These are phyloP conservation scores for Colletotrichum sp. DNA, from an alignment of 2,329 filamentous ascomycete genomes.

Conservation along the genomic window DNA sequence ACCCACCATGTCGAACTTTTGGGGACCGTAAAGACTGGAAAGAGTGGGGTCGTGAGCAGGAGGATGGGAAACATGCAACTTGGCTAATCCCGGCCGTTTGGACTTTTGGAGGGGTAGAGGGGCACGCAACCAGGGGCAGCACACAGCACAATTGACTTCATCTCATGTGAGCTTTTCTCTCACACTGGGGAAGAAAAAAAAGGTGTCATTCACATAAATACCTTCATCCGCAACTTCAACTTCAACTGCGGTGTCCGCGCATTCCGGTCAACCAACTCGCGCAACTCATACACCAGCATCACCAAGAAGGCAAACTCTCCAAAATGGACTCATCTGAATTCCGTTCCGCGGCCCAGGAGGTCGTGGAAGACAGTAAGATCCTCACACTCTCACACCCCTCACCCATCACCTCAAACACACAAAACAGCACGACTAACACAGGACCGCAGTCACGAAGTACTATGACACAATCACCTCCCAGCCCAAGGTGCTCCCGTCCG, in stretches of 20 bases:
- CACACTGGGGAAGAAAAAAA: background rate
- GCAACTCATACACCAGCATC: background rate
- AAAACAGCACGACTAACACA: background rate
- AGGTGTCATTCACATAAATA: background rate
- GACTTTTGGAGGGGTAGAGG: background rate
- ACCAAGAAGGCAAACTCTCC: background rate
- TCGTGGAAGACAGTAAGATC: constrained; percentile 80
- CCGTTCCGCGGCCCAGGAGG: constrained; percentile 74
- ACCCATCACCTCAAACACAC: background rate
- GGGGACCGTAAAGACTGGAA: background rate
- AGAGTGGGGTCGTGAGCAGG: background rate
- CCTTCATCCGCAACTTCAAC: background rate
- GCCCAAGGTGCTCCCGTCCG: constrained; percentile 72
- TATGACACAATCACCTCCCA: constrained; percentile 76
- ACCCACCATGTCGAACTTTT: background rate
- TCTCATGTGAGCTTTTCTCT: background rate
- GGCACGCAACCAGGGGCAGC: background rate
- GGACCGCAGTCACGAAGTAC: constrained; percentile 74
- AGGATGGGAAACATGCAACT: background rate
- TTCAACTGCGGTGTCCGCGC: background rate
- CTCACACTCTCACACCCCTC: background rate
- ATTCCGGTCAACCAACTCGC: background rate
- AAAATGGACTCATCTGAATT: constrained; percentile 83
- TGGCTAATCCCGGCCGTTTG: background rate
- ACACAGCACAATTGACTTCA: constrained; percentile 8